These are phyloP conservation scores for Pulveroboletus sp. DNA, from an alignment of 768 basidiomycete genomes.

Conservation along the genomic window DNA sequence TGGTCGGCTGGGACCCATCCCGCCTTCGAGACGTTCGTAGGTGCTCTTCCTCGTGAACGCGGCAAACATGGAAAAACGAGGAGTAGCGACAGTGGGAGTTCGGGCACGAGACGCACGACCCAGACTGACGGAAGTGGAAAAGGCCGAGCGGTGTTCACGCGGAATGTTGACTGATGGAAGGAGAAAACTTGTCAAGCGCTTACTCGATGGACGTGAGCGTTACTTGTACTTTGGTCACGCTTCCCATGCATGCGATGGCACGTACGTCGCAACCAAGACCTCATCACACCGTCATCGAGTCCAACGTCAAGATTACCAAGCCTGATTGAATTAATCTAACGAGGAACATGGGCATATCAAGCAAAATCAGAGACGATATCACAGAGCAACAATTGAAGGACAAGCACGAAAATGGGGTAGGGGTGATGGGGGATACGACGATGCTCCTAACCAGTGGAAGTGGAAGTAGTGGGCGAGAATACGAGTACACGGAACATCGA, in stretches of 20 bases:
- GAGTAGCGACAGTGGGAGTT: constrained; percentile 1
- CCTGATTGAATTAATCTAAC: constrained; percentile 1
- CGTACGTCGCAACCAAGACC: too few relatives aligned
- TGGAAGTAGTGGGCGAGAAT: constrained; percentile 28
- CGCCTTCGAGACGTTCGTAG: constrained; percentile 60
- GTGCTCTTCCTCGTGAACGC: constrained; percentile 38
- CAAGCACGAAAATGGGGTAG: constrained; percentile 1
- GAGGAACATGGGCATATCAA: constrained; percentile 3
- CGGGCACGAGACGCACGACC: constrained; percentile 23
- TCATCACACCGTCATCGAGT: not conserved
- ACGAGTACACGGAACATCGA: constrained; percentile 41
- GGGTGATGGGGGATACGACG: constrained; percentile 44
- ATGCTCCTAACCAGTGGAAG: constrained; percentile 48
- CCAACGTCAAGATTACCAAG: not conserved
- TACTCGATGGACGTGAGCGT: not conserved
- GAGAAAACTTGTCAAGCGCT: not conserved
- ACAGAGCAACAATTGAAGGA: not conserved
- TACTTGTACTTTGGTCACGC: too few relatives aligned
- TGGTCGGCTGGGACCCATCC: constrained; percentile 46
- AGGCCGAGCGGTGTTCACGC: constrained; percentile 17
- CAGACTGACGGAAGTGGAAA: constrained; percentile 30
- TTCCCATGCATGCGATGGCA: too few relatives aligned
- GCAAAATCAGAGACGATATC: constrained; percentile 2
- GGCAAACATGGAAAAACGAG: constrained; percentile 18
- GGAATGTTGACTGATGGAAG: constrained; percentile 17